phyloP scores from a whole-genome alignment of 805 yeast genomes.

The Blastobotrys attinorum region DNA sequence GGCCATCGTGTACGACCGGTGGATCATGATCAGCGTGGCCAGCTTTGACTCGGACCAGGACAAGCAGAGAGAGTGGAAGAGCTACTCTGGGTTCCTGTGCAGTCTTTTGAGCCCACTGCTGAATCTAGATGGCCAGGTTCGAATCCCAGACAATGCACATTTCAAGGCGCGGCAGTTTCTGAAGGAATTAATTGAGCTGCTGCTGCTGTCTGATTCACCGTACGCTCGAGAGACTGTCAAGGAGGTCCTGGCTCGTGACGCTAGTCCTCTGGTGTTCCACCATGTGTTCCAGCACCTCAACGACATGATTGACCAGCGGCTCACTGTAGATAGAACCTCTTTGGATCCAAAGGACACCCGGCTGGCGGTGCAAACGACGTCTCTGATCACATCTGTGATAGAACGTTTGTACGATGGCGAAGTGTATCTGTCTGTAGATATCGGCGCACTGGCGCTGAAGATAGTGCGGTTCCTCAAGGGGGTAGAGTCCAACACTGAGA shows the following conservation, averaged over 20 bases:
- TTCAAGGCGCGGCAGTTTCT: slow-evolving; percentile 36
- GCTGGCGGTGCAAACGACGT: slow-evolving; percentile 15
- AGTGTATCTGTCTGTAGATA: slow-evolving; percentile 17
- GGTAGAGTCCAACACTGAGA: slow-evolving; percentile 8
- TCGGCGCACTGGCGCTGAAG: slow-evolving; percentile 18
- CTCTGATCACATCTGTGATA: slow-evolving; percentile 18
- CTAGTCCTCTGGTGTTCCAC: slow-evolving; percentile 51
- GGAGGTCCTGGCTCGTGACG: slow-evolving; percentile 60
- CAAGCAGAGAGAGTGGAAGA: slow-evolving; percentile 39
- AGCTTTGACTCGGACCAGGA: slow-evolving; percentile 12
- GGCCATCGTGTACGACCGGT: slow-evolving; percentile 41
- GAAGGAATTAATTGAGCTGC: slow-evolving; percentile 28
- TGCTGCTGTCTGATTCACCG: slow-evolving; percentile 34
- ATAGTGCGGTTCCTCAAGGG: slow-evolving; percentile 15
- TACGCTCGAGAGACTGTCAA: slow-evolving; percentile 60
- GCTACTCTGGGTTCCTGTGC: slow-evolving; percentile 66
- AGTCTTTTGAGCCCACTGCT: slow-evolving; percentile 36
- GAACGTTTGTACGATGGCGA: slow-evolving; percentile 19
- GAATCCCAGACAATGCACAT: slow-evolving; percentile 38
- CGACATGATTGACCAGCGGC: slow-evolving; percentile 10
- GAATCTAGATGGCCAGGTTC: slow-evolving; percentile 10
- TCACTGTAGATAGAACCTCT: neutral
- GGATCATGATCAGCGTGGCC: slow-evolving; percentile 30
- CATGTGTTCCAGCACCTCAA: slow-evolving; percentile 40
- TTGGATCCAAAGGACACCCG: neutral